A percentile compares a stretch with the other conserved stretches of the same genome.
These are phyloP conservation scores for Leptodermis oblonga DNA, from an alignment of 257 asterid species.

Conservation along the genomic window DNA sequence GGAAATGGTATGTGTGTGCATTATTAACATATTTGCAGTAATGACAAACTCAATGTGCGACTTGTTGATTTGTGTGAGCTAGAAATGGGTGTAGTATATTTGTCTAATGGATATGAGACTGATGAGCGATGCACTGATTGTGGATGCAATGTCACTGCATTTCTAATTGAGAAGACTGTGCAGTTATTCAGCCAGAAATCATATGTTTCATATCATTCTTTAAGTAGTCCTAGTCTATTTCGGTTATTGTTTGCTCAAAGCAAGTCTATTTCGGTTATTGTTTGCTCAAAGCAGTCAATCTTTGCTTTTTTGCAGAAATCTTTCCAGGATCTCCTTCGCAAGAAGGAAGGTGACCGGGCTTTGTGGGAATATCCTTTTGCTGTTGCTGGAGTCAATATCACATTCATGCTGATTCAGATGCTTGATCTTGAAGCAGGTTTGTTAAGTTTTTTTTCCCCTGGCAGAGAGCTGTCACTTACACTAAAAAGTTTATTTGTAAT, in stretches of 20 bases:
- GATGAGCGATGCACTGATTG: neutral
- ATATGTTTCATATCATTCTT: neutral
- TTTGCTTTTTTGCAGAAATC: conserved; percentile 56
- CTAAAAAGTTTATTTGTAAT: neutral
- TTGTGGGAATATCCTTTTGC: conserved; percentile 99
- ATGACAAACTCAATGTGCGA: neutral
- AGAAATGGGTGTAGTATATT: neutral
- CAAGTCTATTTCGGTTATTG: conserved; percentile 6
- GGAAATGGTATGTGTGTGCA: neutral
- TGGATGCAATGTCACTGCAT: neutral
- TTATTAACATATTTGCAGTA: neutral
- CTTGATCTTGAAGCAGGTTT: conserved; percentile 98
- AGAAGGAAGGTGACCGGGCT: conserved; percentile 94
- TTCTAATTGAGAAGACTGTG: neutral
- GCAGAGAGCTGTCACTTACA: neutral
- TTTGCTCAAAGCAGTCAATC: conserved; percentile 18
- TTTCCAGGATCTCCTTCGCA: conserved; percentile 92
- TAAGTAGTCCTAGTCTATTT: conserved; percentile 3
- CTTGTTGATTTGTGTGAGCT: neutral
- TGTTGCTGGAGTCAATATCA: conserved; percentile 98
- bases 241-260: conserved; percentile 16
- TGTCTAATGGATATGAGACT: neutral
- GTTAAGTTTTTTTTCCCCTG: neutral
- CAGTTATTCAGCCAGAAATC: neutral
- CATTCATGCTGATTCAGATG: conserved; percentile 99